Percentiles rank a stretch among this genome's conserved stretches.
Conservation (phyloP, 805 yeast genomes). For the Jamesozyma lodderae region DNA sequence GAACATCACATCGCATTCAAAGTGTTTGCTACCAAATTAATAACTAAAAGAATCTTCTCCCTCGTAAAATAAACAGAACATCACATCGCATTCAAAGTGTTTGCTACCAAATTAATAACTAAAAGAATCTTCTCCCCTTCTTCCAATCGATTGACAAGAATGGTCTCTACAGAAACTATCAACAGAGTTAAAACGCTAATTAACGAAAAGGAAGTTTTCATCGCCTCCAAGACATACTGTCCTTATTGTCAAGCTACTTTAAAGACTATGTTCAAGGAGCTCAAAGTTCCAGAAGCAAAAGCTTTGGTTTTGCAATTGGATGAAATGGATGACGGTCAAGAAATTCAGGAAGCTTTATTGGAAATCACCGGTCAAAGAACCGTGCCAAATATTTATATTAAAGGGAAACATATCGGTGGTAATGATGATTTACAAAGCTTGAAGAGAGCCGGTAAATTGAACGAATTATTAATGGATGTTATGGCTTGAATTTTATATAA, state of each 20-base stretch:
- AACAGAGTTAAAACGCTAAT: conserved; percentile 56
- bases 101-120: too few species aligned
- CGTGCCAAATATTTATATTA: conserved; percentile 87
- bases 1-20: too few species aligned
- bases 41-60: too few species aligned
- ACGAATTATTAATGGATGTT: conserved; percentile 23
- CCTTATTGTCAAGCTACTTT: conserved; percentile 50
- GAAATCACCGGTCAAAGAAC: conserved; percentile 84
- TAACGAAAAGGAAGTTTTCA: conserved; percentile 55
- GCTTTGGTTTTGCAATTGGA: conserved; percentile 35
- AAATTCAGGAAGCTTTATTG: conserved; percentile 68
- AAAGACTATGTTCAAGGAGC: conserved; percentile 31
- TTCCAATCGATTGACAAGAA: conserved; percentile 21
- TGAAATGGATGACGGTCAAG: conserved; percentile 63
- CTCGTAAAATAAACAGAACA: too few species aligned
- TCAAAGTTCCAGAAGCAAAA: conserved; percentile 37
- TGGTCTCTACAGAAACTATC: conserved; percentile 52
- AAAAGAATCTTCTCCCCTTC: too few species aligned
- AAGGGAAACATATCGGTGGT: conserved; percentile 92
- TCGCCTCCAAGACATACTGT: conserved; percentile 75
- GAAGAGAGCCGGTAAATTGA: conserved; percentile 52
- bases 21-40: too few species aligned
- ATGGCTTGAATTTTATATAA: background rate
- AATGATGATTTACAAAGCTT: conserved; percentile 79
- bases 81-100: too few species aligned